Evolutionary conservation across 495 filamentous ascomycete species (phyloP), one percentile per base, ranked within the genome.

Genomic region (Cetradonia linearis): DNA sequence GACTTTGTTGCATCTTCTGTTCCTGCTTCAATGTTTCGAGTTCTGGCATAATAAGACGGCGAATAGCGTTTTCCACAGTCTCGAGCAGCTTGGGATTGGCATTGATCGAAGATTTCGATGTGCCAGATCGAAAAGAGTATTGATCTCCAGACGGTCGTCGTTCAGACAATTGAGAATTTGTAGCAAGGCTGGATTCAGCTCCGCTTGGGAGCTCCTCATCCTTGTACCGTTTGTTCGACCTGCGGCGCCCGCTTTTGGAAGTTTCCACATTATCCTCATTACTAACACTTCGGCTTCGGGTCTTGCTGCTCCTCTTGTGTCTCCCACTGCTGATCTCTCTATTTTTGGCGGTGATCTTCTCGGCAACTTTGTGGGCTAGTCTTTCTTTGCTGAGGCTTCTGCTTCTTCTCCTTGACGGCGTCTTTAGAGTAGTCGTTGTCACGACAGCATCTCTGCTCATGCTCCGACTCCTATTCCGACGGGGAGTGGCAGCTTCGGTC

Each of bases 1-100:
- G 75, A 64, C 83, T 85, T 57, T 78, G 71, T 53, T 82, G 79
- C 38, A 79, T 76, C 62, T 85, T 89, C 68, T 94, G 88, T 66
- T 95, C 89, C 67, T 88, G 83, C 72, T 95, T 96, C 49, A 97
- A 77, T 34, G 88, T 88, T 56, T 89, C 89, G 50, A 98, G 77
- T 69, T 98, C 92, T 1, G 93, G 94, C 2, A 97, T 73, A 54
- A 97, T 95, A 53, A 97, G 75, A 48, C 91, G 82, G 54, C 88
- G 86, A 64, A 98, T 97, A 25, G 93, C 90, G 74, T 96, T 92
- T 71, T 97, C 92, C 9, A 98, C 92, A 0, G 91, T 91, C 69
- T 94, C 89, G 6, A 97, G 80, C n/a, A 98, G 73, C 63, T 88
- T 94, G 0, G 92, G 92, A 68, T 98, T 96, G 18, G 63, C 60